Evolutionary conservation across 108 stramenopile species (phyloP).

Genomic region (Fistulifera solaris): DNA sequence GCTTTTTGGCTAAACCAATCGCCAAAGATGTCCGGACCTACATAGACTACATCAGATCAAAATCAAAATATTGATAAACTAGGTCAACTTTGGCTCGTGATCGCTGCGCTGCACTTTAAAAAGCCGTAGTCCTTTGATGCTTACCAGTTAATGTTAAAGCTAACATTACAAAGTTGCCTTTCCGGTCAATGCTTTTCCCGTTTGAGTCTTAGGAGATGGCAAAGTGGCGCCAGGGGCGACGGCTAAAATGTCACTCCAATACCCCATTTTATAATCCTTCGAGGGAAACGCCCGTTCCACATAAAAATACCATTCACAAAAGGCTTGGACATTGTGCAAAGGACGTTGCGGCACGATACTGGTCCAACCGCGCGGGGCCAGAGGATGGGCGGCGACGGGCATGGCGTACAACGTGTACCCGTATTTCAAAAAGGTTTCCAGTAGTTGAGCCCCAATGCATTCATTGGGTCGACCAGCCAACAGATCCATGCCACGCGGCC

Average conservation of each 20-base stretch:
- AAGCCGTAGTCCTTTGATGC: too few species aligned
- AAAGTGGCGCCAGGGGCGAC: constrained; percentile 9
- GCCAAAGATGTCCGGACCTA: too few species aligned
- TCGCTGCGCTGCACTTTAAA: too few species aligned
- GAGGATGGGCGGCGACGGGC: constrained; percentile 10
- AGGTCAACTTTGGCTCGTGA: too few species aligned
- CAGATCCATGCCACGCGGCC: constrained; percentile 26
- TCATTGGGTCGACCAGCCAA: constrained; percentile 4
- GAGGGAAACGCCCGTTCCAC: constrained; percentile 10
- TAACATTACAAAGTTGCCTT: too few species aligned
- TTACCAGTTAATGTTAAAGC: too few species aligned
- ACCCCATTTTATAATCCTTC: constrained; percentile 21
- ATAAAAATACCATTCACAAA: constrained; percentile 19
- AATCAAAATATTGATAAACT: too few species aligned
- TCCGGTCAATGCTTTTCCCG: too few species aligned
- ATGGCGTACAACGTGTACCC: constrained; percentile 12
- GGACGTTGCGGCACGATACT: background rate
- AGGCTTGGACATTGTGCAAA: constrained; percentile 5
- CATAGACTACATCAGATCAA: too few species aligned
- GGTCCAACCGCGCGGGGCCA: background rate
- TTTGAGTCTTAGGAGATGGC: background rate
- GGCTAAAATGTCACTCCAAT: constrained; percentile 23
- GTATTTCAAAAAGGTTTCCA: constrained; percentile 1
- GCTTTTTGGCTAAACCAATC: too few species aligned
- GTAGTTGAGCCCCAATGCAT: background rate